phyloP scores from a whole-genome alignment of 495 filamentous ascomycete genomes.

The Immersiella caudata region DNA sequence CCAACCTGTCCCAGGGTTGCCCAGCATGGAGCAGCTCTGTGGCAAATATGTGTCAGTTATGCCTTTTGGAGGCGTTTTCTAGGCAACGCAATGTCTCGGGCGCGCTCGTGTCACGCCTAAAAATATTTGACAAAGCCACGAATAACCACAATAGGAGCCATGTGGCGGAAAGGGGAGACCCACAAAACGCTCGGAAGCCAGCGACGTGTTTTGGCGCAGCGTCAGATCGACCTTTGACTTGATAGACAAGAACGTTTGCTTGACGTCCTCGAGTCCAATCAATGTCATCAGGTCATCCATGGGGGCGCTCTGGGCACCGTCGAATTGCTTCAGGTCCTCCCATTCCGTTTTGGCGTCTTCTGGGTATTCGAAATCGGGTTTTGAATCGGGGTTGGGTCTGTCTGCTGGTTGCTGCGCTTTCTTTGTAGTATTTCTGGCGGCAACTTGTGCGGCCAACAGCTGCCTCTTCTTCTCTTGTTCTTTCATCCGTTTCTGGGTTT shows the following conservation, averaged over 20 bases:
- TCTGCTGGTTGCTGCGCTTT: background rate
- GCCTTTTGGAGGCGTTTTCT: too few species aligned
- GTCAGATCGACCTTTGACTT: constrained; percentile 68
- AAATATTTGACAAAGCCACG: too few species aligned
- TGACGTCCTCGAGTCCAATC: constrained; percentile 74
- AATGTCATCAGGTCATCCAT: constrained; percentile 71
- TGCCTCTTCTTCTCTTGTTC: constrained; percentile 22
- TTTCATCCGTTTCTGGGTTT: constrained; percentile 17
- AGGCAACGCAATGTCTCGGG: too few species aligned
- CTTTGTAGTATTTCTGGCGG: background rate
- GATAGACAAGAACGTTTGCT: constrained; percentile 63
- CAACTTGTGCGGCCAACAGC: constrained; percentile 5
- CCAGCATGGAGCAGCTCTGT: constrained; percentile 66
- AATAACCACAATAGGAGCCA: too few species aligned
- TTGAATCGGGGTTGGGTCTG: too few species aligned
- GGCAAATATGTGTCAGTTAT: too few species aligned
- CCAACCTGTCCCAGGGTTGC: constrained; percentile 80
- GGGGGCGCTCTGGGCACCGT: constrained; percentile 53
- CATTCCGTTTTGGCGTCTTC: constrained; percentile 54
- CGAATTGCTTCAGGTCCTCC: constrained; percentile 59
- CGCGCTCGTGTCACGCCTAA: too few species aligned
- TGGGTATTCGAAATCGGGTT: background rate
- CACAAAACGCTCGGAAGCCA: constrained; percentile 64
- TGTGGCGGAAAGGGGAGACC: too few species aligned
- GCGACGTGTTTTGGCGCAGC: constrained; percentile 57